Conservation (phyloP, 2,329 filamentous ascomycete genomes). For the Colletotrichum viniferum region DNA sequence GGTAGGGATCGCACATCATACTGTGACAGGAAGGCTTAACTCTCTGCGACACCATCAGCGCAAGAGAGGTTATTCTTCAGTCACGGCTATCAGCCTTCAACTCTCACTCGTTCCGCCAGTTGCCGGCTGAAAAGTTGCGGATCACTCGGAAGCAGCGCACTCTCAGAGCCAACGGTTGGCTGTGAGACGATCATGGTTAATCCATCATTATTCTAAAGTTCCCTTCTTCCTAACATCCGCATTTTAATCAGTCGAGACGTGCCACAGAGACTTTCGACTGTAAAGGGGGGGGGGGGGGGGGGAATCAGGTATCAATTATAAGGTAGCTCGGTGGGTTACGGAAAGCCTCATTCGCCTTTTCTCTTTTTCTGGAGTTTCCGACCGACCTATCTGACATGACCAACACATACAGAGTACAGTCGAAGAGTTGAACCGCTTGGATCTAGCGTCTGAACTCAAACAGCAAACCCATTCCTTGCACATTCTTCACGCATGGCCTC, state of each 20-base stretch:
- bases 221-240: background rate
- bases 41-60: background rate
- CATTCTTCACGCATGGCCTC: background rate
- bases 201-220: background rate
- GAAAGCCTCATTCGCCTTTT: background rate
- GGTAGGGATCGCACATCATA: background rate
- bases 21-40: background rate
- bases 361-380: background rate
- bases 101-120: background rate
- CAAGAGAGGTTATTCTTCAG: background rate
- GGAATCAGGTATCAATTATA: background rate
- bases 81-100: background rate
- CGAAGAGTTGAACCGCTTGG: accelerated
- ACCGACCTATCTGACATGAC: background rate
- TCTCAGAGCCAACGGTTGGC: background rate
- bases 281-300: background rate
- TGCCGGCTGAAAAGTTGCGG: background rate
- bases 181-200: background rate
- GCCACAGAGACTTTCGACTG: background rate
- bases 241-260: background rate
- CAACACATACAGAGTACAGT: too few species aligned
- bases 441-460: background rate
- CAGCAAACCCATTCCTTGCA: background rate
- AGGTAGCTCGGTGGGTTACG: background rate
- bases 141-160: background rate